Evolutionary conservation across 2,329 filamentous ascomycete genomes (phyloP), one percentile per base, ranked within the genome.

Genomic region (Fusarium robinianum): DNA sequence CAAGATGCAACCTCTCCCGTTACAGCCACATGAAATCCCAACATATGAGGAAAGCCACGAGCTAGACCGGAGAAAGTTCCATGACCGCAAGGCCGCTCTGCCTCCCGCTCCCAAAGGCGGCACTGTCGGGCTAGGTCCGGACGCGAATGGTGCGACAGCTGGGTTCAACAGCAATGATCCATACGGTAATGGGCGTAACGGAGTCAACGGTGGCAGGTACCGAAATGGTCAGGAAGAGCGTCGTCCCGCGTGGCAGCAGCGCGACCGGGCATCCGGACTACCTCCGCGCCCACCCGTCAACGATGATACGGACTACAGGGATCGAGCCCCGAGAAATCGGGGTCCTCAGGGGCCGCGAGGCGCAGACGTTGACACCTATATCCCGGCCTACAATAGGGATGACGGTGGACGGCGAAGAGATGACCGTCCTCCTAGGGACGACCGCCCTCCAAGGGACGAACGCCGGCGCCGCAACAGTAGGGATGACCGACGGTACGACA

Each of bases 1-100:
- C 72, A 85, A 82, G 50, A 87, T 81, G 43, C 70, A 79, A 1
- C 94, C 94, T 4, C 74, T 87, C 5, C 94, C 94, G 7, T 84
- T 91, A 25, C 80, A 81, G 41, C 90, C 94, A 1, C 85, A 87
- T 53, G 90, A 97, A 36, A 79, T 99, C n/a, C 94, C 94, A 3
- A 80, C 75, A 11, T 97, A 96, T 62, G 89, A 95, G 64, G 92
- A 96, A 61, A 96, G 90, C 30, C 94, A 99, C 68, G 94, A 99
- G 68, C 76, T 97, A n/a, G 94, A 99, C 65, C 82, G 92, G 36
- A 83, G 90, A 65, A 95, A 92, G 69, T 92, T 90, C 58, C 86
- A 95, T 55, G 87, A 90, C 46, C 86, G 94, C 61, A 89, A 89
- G 63, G 87, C 87, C 15, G 87, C 85, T 15, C 78, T 92, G 8